A percentile compares a stretch with the other conserved stretches of the same genome.
phyloP scores from a whole-genome alignment of 805 yeast genomes.

The Ogataea pilisensis region DNA sequence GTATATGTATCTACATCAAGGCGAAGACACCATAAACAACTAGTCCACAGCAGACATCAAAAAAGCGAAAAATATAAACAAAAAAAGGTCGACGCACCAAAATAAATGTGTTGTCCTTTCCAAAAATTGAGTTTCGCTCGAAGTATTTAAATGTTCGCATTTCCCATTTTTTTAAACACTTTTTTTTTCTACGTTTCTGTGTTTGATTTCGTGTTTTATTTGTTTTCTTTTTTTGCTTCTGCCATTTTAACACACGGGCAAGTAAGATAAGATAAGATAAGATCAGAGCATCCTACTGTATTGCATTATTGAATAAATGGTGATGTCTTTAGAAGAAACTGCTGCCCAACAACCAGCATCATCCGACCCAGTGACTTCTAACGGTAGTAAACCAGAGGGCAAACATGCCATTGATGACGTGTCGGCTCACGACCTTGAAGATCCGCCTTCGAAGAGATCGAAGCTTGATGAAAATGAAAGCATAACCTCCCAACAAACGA shows the following conservation, averaged over 20 bases:
- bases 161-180: constrained; percentile 16
- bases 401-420: constrained; percentile 13
- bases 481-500: background rate
- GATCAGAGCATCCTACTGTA: background rate
- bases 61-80: too few relatives aligned
- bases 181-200: background rate
- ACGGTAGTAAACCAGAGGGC: background rate
- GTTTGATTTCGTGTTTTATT: background rate
- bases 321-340: constrained; percentile 27
- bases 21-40: too few relatives aligned
- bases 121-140: background rate
- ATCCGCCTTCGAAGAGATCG: constrained; percentile 8
- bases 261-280: background rate
- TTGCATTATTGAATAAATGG: constrained; percentile 12
- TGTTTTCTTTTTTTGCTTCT: background rate
- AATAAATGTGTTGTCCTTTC: background rate
- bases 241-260: background rate
- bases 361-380: constrained; percentile 7
- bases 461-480: constrained; percentile 5
- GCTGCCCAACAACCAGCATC: constrained; percentile 13
- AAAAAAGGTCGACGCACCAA: background rate
- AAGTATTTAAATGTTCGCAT: constrained; percentile 22
- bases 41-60: too few relatives aligned
- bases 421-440: constrained; percentile 5
- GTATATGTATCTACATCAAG: too few relatives aligned